Evolutionary conservation across 345 rosid genomes (phyloP).

Genomic region (Salix caprea): DNA sequence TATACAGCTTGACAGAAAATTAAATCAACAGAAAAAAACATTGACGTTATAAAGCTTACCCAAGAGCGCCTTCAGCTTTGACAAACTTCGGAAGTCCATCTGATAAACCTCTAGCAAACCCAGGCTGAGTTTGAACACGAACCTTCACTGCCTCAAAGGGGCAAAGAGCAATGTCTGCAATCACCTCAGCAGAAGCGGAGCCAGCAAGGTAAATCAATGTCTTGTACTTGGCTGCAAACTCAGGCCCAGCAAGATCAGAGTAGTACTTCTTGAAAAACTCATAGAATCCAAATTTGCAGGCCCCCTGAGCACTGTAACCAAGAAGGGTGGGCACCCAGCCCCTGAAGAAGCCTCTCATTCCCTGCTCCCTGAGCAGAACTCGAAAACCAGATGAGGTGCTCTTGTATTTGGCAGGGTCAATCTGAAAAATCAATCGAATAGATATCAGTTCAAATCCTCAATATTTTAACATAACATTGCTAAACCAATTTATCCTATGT

Average conservation of each 20-base stretch:
- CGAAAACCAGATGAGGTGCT: conserved; percentile 93
- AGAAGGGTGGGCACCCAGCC: conserved; percentile 98
- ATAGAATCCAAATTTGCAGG: conserved; percentile 96
- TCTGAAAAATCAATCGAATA: conserved; percentile 38
- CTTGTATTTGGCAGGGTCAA: conserved; percentile 92
- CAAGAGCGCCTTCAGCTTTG: conserved; percentile 77
- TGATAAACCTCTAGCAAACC: conserved; percentile 88
- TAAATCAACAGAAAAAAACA: not conserved
- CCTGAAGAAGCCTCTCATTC: conserved; percentile 85
- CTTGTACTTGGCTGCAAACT: conserved; percentile 73
- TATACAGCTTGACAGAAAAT: not conserved
- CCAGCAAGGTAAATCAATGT: conserved; percentile 98
- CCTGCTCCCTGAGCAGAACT: conserved; percentile 82
- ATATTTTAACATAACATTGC: not conserved
- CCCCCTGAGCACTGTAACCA: conserved; percentile 99
- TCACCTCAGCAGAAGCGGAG: conserved; percentile 95
- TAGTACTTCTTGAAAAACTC: conserved; percentile 95
- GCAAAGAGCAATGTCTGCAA: conserved; percentile 91
- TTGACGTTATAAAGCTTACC: conserved; percentile 46
- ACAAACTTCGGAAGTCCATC: conserved; percentile 95
- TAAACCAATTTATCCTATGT: not conserved
- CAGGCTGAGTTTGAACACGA: conserved; percentile 98
- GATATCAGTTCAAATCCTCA: conserved; percentile 1
- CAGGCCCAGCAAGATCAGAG: conserved; percentile 93
- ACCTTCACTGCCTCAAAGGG: conserved; percentile 99